Evolutionary conservation across 495 filamentous ascomycete species (phyloP).

Genomic region (Thermochaetoides thermophila): DNA sequence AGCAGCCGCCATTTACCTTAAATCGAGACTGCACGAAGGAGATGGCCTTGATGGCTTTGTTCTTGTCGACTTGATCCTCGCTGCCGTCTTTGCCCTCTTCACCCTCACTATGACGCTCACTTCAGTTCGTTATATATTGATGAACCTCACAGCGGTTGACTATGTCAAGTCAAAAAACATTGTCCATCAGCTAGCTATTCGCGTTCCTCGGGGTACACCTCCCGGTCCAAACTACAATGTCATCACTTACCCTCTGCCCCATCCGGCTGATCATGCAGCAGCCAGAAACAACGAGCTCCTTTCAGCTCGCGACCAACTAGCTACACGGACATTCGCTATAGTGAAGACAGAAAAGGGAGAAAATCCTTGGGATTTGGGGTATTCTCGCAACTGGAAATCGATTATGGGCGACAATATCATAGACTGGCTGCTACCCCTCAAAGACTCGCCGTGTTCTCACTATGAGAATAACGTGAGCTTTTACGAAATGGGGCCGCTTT

Average conservation of each 20-base stretch:
- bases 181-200: slow-evolving; percentile 61
- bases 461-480: slow-evolving; percentile 34
- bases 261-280: slow-evolving; percentile 7
- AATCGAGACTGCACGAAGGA: slow-evolving; percentile 10
- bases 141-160: slow-evolving; percentile 75
- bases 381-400: slow-evolving; percentile 51
- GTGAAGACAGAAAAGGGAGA: slow-evolving; percentile 56
- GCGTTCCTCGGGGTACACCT: slow-evolving; percentile 40
- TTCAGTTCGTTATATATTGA: slow-evolving; percentile 48
- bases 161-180: slow-evolving; percentile 44
- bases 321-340: slow-evolving; percentile 57
- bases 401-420: slow-evolving; percentile 54
- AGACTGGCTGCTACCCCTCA: slow-evolving; percentile 65
- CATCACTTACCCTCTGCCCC: slow-evolving; percentile 28
- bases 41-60: slow-evolving; percentile 21
- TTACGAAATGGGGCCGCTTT: slow-evolving; percentile 31
- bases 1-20: slow-evolving; percentile 20
- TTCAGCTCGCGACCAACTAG: slow-evolving; percentile 24
- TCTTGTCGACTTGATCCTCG: slow-evolving; percentile 24
- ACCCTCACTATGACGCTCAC: slow-evolving; percentile 55
- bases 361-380: slow-evolving; percentile 64
- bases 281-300: slow-evolving; percentile 1
- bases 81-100: slow-evolving; percentile 62
- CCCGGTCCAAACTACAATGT: slow-evolving; percentile 23
- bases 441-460: slow-evolving; percentile 43